Base-by-base conservation (phyloP, 139 green algal genomes). In the Haematococcus lacustris region DNA sequence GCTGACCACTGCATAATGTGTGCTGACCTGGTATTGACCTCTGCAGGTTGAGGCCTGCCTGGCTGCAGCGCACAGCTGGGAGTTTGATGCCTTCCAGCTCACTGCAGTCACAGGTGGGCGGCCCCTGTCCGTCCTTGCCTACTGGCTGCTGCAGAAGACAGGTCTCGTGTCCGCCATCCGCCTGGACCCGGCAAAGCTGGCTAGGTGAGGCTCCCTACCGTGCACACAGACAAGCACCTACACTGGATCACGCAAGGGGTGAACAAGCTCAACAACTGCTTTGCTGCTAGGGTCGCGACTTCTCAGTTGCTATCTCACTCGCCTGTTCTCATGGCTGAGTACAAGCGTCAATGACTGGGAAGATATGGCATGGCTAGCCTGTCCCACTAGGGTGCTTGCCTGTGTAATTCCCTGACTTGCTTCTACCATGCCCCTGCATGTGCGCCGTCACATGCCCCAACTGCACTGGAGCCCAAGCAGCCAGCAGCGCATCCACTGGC, bases 21-120 rank as follows among this genome's bases (percentile, higher is more conserved):
- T n/a, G n/a, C n/a, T n/a, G n/a, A n/a, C n/a, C n/a, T n/a, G n/a
- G n/a, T n/a, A n/a, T n/a, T n/a, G n/a, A n/a, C n/a, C n/a, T n/a
- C n/a, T n/a, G n/a, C n/a, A n/a, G n/a, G n/a, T n/a, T n/a, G n/a
- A n/a, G n/a, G n/a, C n/a, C n/a, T n/a, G n/a, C n/a, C n/a, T n/a
- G n/a, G n/a, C n/a, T n/a, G n/a, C n/a, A n/a, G n/a, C n/a, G n/a
- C n/a, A 53, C 43, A 53, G 17, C 6, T 77, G 64, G 64, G 38
- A 66, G 1, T 77, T 77, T 60, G 74, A 80, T 43, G 23, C 68
- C 0, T 75, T 75, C 60, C 61, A 35, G 34, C 35, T 80, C 9
- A 35, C 39, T 26, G 32, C 35, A 2, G 74, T 47, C 23, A 63
- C 61, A 3, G 5, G 30, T 17, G 68, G 68, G n/a, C 60, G 68